These are phyloP conservation scores for Rhamnella rubrinervis DNA, from an alignment of 331 rosid species.

Conservation along the genomic window DNA sequence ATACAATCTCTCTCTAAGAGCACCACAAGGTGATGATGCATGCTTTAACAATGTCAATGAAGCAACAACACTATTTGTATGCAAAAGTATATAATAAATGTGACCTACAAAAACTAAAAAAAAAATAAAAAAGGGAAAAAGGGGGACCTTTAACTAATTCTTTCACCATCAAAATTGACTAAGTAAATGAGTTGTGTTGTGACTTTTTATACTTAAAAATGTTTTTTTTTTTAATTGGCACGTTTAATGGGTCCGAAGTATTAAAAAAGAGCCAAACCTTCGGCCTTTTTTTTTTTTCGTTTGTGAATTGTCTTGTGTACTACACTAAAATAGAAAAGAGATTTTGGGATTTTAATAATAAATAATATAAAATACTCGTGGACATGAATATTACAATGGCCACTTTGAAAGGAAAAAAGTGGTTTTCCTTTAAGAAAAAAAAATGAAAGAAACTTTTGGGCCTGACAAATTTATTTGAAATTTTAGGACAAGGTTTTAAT, in stretches of 20 bases:
- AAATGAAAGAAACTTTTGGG: not conserved
- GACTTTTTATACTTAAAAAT: not conserved
- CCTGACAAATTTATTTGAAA: conserved; percentile 9
- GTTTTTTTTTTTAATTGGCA: not conserved
- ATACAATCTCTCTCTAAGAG: not conserved
- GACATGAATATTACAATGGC: not conserved
- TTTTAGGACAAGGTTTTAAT: conserved; percentile 10
- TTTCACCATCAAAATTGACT: conserved; percentile 2
- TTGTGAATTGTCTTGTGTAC: too few species aligned
- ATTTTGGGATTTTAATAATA: conserved; percentile 11
- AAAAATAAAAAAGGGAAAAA: not conserved
- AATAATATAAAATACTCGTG: not conserved
- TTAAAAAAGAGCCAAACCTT: not conserved
- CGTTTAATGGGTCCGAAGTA: conserved; percentile 7
- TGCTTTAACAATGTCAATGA: not conserved
- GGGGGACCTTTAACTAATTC: conserved; percentile 18
- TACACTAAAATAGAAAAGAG: not conserved
- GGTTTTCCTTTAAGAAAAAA: not conserved
- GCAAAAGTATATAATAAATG: not conserved
- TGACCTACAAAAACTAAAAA: not conserved
- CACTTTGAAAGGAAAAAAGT: not conserved
- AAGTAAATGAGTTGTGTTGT: not conserved
- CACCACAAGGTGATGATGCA: conserved; percentile 4
- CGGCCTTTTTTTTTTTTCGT: not conserved
- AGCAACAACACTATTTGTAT: not conserved